Evolutionary conservation across 1,284 basidiomycete genomes (phyloP).

Genomic region (Kalmanozyma brasiliensis): DNA sequence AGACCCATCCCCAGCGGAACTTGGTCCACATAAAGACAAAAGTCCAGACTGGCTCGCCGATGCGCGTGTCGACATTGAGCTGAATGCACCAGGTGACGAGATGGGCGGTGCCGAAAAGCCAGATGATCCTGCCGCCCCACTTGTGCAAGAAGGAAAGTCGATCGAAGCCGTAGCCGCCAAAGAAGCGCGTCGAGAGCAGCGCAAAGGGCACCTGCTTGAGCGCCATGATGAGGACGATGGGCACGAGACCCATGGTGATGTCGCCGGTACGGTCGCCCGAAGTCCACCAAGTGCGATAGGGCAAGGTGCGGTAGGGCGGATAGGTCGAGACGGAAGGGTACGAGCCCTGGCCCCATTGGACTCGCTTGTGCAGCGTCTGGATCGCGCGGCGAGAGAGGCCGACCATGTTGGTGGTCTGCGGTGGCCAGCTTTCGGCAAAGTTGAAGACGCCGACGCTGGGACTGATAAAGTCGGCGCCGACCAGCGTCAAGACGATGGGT

Average conservation of each 20-base stretch:
- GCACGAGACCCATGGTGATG: constrained; percentile 81
- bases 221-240: constrained; percentile 80
- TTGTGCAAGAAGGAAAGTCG: constrained; percentile 79
- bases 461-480: constrained; percentile 80
- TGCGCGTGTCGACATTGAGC: constrained; percentile 72
- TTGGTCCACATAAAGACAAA: constrained; percentile 77
- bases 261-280: constrained; percentile 78
- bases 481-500: constrained; percentile 68
- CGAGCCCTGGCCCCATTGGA: constrained; percentile 61
- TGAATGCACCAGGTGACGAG: constrained; percentile 81
- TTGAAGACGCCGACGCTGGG: constrained; percentile 70
- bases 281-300: constrained; percentile 80
- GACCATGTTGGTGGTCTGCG: constrained; percentile 30
- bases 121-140: constrained; percentile 79
- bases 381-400: constrained; percentile 30
- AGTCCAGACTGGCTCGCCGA: constrained; percentile 73
- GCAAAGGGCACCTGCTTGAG: constrained; percentile 85
- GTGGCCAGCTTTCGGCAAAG: constrained; percentile 51
- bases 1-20: constrained; percentile 80
- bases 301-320: constrained; percentile 74
- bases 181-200: constrained; percentile 77
- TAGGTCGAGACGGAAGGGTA: constrained; percentile 53
- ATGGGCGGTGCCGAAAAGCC: constrained; percentile 77
- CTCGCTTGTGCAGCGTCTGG: constrained; percentile 23
- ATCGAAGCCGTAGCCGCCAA: constrained; percentile 80